Evolutionary conservation across 2,329 filamentous ascomycete species (phyloP).

Genomic region (Talaromyces sp.): DNA sequence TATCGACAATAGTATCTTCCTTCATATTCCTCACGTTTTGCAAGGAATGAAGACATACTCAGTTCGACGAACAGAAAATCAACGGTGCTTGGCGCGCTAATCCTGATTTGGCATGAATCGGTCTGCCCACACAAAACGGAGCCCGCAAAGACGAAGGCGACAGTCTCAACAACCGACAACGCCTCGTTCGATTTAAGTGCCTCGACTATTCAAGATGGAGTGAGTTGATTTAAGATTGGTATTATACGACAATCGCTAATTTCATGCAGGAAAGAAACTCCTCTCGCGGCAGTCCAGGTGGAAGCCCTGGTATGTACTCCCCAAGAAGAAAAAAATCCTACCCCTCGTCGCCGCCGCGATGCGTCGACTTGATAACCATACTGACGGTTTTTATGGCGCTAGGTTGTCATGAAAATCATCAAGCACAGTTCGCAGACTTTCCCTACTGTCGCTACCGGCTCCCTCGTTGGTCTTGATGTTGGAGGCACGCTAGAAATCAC

Average conservation of each 20-base stretch:
- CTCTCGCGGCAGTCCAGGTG: slow-evolving; percentile 85
- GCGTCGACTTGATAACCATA: slow-evolving; percentile 22
- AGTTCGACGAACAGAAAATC: background rate
- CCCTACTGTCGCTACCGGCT: slow-evolving; percentile 84
- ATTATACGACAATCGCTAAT: slow-evolving; percentile 24
- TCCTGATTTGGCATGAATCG: slow-evolving; percentile 23
- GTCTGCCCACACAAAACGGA: slow-evolving; percentile 33
- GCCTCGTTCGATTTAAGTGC: slow-evolving; percentile 20
- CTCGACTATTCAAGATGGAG: slow-evolving; percentile 31
- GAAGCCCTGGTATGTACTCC: slow-evolving; percentile 76
- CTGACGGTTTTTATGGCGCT: slow-evolving; percentile 25
- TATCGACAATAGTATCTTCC: background rate
- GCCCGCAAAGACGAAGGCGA: slow-evolving; percentile 15
- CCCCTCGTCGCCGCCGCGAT: slow-evolving; percentile 23
- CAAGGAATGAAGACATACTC: background rate
- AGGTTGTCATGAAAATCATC: slow-evolving; percentile 97
- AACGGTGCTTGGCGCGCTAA: slow-evolving; percentile 29
- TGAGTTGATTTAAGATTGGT: slow-evolving; percentile 19
- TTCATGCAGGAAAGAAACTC: slow-evolving; percentile 57
- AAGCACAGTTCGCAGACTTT: slow-evolving; percentile 88
- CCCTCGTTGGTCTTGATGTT: slow-evolving; percentile 88
- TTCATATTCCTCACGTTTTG: background rate
- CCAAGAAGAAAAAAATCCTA: slow-evolving; percentile 31
- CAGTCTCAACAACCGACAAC: slow-evolving; percentile 17
- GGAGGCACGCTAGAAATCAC: slow-evolving; percentile 81